Evolutionary conservation across 108 stramenopile species (phyloP).

Genomic region (Pseudonitzschia multistriata): DNA sequence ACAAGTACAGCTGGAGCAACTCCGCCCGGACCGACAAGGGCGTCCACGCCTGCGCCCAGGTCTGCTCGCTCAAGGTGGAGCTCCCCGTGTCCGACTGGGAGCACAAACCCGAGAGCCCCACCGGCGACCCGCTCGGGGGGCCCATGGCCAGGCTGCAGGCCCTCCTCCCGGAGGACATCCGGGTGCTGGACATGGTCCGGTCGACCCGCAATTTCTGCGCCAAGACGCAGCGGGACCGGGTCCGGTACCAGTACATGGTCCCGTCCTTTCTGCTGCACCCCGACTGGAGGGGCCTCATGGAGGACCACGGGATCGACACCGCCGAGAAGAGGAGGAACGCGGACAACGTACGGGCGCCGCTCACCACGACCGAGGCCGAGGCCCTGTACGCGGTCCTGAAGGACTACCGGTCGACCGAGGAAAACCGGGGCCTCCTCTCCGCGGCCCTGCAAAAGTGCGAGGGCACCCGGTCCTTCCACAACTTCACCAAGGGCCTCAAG

Average conservation of each 20-base stretch:
- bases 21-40: slow-evolving; percentile 97
- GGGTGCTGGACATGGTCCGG: slow-evolving; percentile 78
- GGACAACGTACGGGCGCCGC: slow-evolving; percentile 32
- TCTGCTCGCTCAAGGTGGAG: slow-evolving; percentile 79
- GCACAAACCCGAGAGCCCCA: background rate
- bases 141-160: slow-evolving; percentile 70
- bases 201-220: slow-evolving; percentile 88
- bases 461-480: slow-evolving; percentile 90
- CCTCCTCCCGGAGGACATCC: slow-evolving; percentile 84
- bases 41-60: slow-evolving; percentile 91
- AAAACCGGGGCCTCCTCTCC: slow-evolving; percentile 53
- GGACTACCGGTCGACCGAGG: slow-evolving; percentile 54
- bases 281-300: slow-evolving; percentile 22
- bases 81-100: slow-evolving; percentile 34
- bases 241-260: slow-evolving; percentile 97
- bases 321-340: slow-evolving; percentile 19
- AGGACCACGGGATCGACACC: slow-evolving; percentile 27
- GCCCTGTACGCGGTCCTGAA: slow-evolving; percentile 35
- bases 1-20: slow-evolving; percentile 91
- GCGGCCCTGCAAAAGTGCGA: slow-evolving; percentile 63
- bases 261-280: slow-evolving; percentile 73
- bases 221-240: slow-evolving; percentile 83
- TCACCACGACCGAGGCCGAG: slow-evolving; percentile 44
- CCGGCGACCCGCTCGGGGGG: slow-evolving; percentile 32
- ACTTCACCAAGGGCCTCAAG: slow-evolving; percentile 83